Evolutionary conservation across 2,329 filamentous ascomycete species (phyloP), one percentile per base, ranked within the genome.

Genomic region (Nothophoma quercina): DNA sequence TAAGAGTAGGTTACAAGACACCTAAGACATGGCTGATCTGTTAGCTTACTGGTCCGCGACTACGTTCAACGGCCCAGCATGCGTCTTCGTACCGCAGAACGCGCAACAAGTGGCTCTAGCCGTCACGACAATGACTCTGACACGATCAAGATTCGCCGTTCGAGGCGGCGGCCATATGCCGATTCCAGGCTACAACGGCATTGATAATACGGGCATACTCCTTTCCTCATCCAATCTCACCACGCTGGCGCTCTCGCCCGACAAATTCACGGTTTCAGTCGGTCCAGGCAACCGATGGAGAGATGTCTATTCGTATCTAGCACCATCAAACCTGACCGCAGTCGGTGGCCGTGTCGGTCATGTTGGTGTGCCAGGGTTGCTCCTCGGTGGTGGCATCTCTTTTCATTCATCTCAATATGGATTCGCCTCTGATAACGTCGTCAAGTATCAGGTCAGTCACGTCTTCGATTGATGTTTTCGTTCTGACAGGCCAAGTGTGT

Each of bases 211-310:
- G 2, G 66, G 65, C 2, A 51, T 67, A 2, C 41, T 65, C 9
- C 23, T 69, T 0, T 59, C 60, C 1, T 46, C 29, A 1, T 55
- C 60, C 6, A 64, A 65, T 15, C 45, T 73, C 9, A 59, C 56
- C 13, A 50, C 58, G 7, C 41, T 69, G 13, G 52, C 50, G 8
- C 59, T 67, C 7, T 65, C 62, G 3, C 32, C 58, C 1, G 67
- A 70, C 55, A 60, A 64, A 35, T 46, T 59, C 1, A 51, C 41
- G 2, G 55, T 71, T 7, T 59, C 51, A 3, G 57, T 73, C 12
- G 70, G 69, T 1, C 59, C 71, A 13, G 71, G 71, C 1, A 59
- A 65, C 8, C 51, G 60, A 34, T 72, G 71, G 70, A 59, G 59
- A 7, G 60, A 71, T 29, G 69, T 72, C 1, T 73, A 62, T 21